A percentile compares a stretch with the other conserved stretches of the same genome.
phyloP scores from a whole-genome alignment of 78 protist genomes.

The Acrasis kona region DNA sequence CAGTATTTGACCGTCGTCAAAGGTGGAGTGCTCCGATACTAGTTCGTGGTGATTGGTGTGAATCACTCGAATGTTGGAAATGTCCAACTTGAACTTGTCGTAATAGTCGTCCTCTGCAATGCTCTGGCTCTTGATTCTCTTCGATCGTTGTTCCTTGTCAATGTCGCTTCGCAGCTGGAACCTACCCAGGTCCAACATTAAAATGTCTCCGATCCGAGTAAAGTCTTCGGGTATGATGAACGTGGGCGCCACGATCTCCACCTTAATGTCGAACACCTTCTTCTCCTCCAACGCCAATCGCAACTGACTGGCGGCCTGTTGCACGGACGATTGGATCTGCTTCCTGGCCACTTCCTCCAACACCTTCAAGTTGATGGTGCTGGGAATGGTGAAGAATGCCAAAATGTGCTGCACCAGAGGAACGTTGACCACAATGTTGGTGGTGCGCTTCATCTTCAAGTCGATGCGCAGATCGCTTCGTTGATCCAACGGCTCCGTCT shows the following conservation, averaged over 20 bases:
- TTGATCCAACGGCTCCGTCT: no score
- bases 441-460: no score
- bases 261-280: background rate
- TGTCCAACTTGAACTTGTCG: background rate
- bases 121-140: background rate
- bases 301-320: background rate
- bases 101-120: background rate
- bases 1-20: background rate
- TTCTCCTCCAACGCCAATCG: background rate
- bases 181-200: background rate
- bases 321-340: background rate
- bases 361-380: background rate
- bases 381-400: background rate
- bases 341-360: background rate
- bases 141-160: background rate
- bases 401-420: no score
- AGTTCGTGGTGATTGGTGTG: no score
- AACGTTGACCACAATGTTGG: no score
- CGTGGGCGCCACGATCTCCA: background rate
- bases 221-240: background rate
- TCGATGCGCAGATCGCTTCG: no score
- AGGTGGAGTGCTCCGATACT: no score
- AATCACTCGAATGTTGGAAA: background rate
- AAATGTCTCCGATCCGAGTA: no score
- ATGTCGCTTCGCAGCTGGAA: background rate